Evolutionary conservation across 2,329 filamentous ascomycete species (phyloP).

Genomic region (Fusarium transvaalense): DNA sequence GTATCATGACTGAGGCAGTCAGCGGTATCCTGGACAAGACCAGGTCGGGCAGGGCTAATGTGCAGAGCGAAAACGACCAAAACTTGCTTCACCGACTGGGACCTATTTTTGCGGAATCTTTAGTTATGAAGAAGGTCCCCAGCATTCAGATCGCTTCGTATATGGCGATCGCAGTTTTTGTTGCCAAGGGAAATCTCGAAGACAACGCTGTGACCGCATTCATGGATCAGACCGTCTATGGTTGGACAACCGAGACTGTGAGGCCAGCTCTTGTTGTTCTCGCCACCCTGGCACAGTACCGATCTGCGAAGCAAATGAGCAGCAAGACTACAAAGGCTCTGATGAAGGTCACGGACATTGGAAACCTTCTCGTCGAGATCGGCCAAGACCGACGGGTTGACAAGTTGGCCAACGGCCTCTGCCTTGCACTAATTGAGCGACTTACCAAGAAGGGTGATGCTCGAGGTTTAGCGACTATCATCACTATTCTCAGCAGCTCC

Average conservation of each 20-base stretch:
- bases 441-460: constrained; percentile 71
- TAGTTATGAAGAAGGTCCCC: constrained; percentile 79
- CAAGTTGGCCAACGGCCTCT: constrained; percentile 78
- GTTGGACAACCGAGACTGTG: constrained; percentile 80
- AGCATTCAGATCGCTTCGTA: constrained; percentile 89
- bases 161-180: constrained; percentile 89
- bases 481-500: constrained; percentile 69
- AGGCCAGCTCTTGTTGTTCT: constrained; percentile 82
- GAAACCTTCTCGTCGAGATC: constrained; percentile 70
- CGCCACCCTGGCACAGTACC: constrained; percentile 83
- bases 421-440: constrained; percentile 72
- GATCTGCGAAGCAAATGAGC: constrained; percentile 76
- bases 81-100: constrained; percentile 75
- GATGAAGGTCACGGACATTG: constrained; percentile 71
- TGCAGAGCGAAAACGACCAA: constrained; percentile 86
- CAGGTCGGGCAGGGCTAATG: constrained; percentile 78
- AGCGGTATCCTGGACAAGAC: constrained; percentile 83
- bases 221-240: constrained; percentile 87
- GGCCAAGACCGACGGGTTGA: constrained; percentile 75
- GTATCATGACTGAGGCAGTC: constrained; percentile 86
- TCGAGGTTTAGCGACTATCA: constrained; percentile 69
- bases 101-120: constrained; percentile 80
- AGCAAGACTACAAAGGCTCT: constrained; percentile 77
- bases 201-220: constrained; percentile 85
- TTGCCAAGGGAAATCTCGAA: constrained; percentile 82